Percentiles rank a stretch among this genome's conserved stretches.
Evolutionary conservation across 2,329 filamentous ascomycete genomes (phyloP).

Genomic region (Aspergillus terreus): DNA sequence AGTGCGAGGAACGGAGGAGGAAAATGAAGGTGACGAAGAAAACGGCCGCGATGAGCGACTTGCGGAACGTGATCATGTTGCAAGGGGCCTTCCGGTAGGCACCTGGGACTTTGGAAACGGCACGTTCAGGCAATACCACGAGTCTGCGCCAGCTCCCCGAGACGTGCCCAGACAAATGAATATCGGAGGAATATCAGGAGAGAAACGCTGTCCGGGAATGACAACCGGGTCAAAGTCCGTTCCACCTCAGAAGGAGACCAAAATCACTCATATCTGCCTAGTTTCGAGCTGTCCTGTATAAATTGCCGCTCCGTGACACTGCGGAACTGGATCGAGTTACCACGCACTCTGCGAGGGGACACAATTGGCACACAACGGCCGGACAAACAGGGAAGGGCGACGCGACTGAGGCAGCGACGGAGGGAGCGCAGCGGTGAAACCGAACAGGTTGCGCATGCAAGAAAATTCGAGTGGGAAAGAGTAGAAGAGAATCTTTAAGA

Average conservation of each 20-base stretch:
- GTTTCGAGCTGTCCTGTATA: not conserved
- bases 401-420: not conserved
- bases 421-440: no score
- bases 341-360: no score
- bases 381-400: not conserved
- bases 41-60: slow-evolving; percentile 68
- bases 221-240: not conserved
- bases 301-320: not conserved
- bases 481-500: no score
- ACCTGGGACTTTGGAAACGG: not conserved
- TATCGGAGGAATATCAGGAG: no score
- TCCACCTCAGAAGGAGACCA: slow-evolving; percentile 6
- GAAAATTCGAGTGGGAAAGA: no score
- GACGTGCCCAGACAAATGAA: not conserved
- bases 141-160: slow-evolving; percentile 13
- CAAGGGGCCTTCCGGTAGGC: slow-evolving; percentile 7
- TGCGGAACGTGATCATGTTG: slow-evolving; percentile 72
- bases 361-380: no score
- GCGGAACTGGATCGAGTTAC: not conserved
- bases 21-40: slow-evolving; percentile 67
- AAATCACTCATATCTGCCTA: slow-evolving; percentile 11
- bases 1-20: slow-evolving; percentile 62
- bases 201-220: not conserved
- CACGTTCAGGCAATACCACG: not conserved
- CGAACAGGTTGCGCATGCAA: no score